These are phyloP conservation scores for Xylaria polymorpha DNA, from an alignment of 2,329 filamentous ascomycete species.

Conservation along the genomic window DNA sequence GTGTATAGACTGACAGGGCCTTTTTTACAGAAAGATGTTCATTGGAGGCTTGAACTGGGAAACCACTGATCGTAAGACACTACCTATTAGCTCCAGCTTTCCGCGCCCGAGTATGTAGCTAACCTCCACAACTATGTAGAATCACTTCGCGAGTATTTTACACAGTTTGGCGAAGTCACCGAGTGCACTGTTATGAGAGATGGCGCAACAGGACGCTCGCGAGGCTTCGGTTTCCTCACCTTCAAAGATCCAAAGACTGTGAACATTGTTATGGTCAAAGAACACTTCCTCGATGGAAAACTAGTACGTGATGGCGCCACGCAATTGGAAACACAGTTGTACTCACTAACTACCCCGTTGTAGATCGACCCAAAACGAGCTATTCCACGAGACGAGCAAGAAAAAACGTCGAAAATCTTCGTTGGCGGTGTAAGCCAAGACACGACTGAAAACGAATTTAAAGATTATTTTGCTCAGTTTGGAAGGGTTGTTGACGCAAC, in stretches of 20 bases:
- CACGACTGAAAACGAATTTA: constrained; percentile 94
- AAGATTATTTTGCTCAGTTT: constrained; percentile 96
- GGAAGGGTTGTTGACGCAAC: constrained; percentile 96
- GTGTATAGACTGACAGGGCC: constrained; percentile 42
- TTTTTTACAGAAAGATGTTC: constrained; percentile 90
- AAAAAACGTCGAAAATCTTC: constrained; percentile 98
- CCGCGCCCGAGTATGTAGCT: constrained; percentile 31
- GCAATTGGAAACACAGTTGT: not conserved
- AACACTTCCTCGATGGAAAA: constrained; percentile 97
- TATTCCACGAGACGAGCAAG: constrained; percentile 96
- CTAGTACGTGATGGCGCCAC: constrained; percentile 74
- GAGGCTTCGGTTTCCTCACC: constrained; percentile 96
- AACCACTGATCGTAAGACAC: constrained; percentile 89
- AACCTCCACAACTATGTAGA: constrained; percentile 66
- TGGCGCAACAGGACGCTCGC: constrained; percentile 89
- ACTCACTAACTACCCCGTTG: constrained; percentile 39
- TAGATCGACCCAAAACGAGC: constrained; percentile 98
- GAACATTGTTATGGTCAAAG: constrained; percentile 99
- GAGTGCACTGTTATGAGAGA: constrained; percentile 99
- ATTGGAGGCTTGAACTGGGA: constrained; percentile 99
- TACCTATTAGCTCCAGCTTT: constrained; percentile 12
- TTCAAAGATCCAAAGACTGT: constrained; percentile 98
- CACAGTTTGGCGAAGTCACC: constrained; percentile 95
- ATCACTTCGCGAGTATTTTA: constrained; percentile 96
- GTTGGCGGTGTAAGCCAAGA: constrained; percentile 98